phyloP scores from a whole-genome alignment of 2,329 filamentous ascomycete genomes.

The Nigrospora osmanthi region DNA sequence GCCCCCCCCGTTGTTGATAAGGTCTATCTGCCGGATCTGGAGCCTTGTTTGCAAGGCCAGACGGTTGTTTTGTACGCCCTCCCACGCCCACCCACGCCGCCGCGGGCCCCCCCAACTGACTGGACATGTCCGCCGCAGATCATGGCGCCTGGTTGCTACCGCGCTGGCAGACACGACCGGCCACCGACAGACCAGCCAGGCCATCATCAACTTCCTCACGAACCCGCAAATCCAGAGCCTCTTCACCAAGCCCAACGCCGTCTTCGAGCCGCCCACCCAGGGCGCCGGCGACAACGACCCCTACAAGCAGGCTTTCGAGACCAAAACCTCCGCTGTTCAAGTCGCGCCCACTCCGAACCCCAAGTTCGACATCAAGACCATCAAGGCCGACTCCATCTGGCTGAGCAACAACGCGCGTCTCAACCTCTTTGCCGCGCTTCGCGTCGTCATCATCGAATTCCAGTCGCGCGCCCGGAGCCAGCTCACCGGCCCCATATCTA shows the following conservation, averaged over 20 bases:
- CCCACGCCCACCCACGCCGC: conserved; percentile 5
- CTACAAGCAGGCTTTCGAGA: conserved; percentile 68
- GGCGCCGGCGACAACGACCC: conserved; percentile 34
- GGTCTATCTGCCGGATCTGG: conserved; percentile 76
- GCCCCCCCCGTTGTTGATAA: conserved; percentile 57
- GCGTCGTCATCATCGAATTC: conserved; percentile 75
- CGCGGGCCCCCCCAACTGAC: neutral
- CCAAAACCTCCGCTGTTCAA: conserved; percentile 81
- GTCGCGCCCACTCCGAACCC: conserved; percentile 60
- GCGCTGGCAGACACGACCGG: conserved; percentile 49
- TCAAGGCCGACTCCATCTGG: conserved; percentile 84
- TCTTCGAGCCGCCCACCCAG: conserved; percentile 50
- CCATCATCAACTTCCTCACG: conserved; percentile 61
- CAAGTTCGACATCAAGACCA: conserved; percentile 64
- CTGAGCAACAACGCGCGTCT: conserved; percentile 70
- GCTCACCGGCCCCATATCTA: conserved; percentile 63
- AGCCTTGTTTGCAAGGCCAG: conserved; percentile 77
- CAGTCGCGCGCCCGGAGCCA: conserved; percentile 71
- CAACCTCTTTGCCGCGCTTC: conserved; percentile 74
- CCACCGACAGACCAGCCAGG: conserved; percentile 42
- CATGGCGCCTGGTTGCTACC: conserved; percentile 53
- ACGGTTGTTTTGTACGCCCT: conserved; percentile 66
- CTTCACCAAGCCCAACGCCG: conserved; percentile 59
- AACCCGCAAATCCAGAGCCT: conserved; percentile 61
- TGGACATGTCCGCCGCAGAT: conserved; percentile 30